Base-by-base conservation (phyloP, 1,139 yeast species). In the Meyerozyma sp. region DNA sequence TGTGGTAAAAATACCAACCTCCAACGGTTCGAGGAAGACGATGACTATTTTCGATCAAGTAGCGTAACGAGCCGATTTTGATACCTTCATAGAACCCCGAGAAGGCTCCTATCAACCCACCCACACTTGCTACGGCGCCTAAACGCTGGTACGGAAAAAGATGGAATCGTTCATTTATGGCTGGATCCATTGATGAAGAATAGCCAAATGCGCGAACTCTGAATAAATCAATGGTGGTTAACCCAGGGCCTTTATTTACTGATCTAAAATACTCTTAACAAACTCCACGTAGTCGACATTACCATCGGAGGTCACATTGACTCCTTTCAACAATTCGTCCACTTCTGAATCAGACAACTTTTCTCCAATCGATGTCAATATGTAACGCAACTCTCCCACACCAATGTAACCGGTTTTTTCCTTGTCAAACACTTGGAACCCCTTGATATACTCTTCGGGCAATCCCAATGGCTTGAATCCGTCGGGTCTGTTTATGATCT, bases 231-330 rank as follows among this genome's bases (percentile, higher is more conserved):
- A 16, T 16, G 18, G 18, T 16, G 8, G 32, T 11, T 13, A 30
- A 11, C 16, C 16, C 20, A 13, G 20, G 10, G 10, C 34, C 20
- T 34, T 20, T 34, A 18, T 34, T 21, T 13, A 34, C 37, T 90
- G 96, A 58, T 95, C 95, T 62, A 91, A 77, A 53, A 91, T 88
- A 49, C 93, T 84, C 75, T 90, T 91, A 57, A 91, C 96, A 65
- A 93, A 93, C 63, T 90, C 94, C 45, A 85, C 90, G 63, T 94
- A 94, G 66, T 94, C 96, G 48, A 94, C 95, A 58, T 88, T 88
- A 45, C 97, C 97, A 51, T 93, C 98, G 53, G 89, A 77, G 44
- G 95, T 89, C 44, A 91, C 93, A 57, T 86, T 87, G 50, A 94
- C 95, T 49, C 98, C 98, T 70, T 93, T 93, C 61, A 93, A 79